Evolutionary conservation across 306 rosid species (phyloP).

Genomic region (Senna tora): DNA sequence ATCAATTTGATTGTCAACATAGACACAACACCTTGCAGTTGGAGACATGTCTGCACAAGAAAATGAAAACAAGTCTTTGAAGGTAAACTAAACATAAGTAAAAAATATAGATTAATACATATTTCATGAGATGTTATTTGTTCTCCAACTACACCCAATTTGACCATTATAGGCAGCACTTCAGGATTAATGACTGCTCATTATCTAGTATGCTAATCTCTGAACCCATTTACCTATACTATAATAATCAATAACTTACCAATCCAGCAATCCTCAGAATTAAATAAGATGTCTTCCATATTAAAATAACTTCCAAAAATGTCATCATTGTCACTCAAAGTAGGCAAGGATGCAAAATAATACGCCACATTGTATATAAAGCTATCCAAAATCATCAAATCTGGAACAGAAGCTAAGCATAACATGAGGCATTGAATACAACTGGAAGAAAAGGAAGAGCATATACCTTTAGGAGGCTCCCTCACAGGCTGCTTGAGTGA

Average conservation of each 20-base stretch:
- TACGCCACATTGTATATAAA: neutral
- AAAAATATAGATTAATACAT: no score
- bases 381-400: neutral
- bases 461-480: slow-evolving; percentile 76
- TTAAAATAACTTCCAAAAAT: neutral
- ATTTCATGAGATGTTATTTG: neutral
- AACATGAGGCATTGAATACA: neutral
- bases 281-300: neutral
- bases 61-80: neutral
- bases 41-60: neutral
- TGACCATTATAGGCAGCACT: neutral
- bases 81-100: neutral
- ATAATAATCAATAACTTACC: neutral
- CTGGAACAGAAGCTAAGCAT: neutral
- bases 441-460: slow-evolving; percentile 24
- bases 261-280: neutral
- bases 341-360: neutral
- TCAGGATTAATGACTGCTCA: neutral
- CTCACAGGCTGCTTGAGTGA: slow-evolving; percentile 44
- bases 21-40: neutral
- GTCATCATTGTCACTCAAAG: neutral
- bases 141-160: neutral
- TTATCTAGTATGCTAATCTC: slow-evolving; percentile 6
- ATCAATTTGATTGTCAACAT: neutral
- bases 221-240: neutral